Evolutionary conservation across 2,329 filamentous ascomycete species (phyloP).

Genomic region (Phoma sp.): DNA sequence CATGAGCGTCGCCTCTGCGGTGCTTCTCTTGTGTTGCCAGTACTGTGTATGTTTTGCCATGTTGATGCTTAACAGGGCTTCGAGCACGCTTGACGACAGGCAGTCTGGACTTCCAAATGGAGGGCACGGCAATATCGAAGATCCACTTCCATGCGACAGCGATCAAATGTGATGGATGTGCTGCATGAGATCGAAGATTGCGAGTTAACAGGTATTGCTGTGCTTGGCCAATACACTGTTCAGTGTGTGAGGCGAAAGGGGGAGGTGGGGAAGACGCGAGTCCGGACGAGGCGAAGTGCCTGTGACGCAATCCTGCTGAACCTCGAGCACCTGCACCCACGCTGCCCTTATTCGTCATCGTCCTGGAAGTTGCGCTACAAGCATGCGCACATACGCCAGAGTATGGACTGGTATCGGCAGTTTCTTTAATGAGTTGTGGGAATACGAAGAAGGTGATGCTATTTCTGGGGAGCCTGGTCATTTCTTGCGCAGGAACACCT

Average conservation of each 20-base stretch:
- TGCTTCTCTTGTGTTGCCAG: constrained; percentile 2
- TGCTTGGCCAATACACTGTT: not conserved
- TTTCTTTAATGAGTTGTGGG: not conserved
- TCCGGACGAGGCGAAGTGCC: not conserved
- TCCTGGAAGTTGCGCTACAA: not conserved
- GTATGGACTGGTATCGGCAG: not conserved
- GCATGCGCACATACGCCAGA: not conserved
- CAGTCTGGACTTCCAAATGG: constrained; percentile 5
- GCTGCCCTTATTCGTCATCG: constrained; percentile 8
- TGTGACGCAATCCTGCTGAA: not conserved
- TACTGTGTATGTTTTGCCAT: not conserved
- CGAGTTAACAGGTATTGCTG: not conserved
- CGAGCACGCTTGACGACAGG: not conserved
- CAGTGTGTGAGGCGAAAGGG: not conserved
- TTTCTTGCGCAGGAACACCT: too few relatives aligned
- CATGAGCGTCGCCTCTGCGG: not conserved
- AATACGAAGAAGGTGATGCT: not conserved
- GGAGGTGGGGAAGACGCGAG: not conserved
- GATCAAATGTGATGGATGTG: not conserved
- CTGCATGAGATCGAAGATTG: constrained; percentile 4
- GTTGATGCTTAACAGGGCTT: constrained; percentile 1
- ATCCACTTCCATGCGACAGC: not conserved
- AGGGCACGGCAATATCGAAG: not conserved
- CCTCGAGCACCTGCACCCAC: constrained; percentile 5
- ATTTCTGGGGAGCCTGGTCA: too few relatives aligned